Percentiles rank a stretch among this genome's conserved stretches.
Evolutionary conservation across 768 basidiomycete species (phyloP).

Genomic region (Mycena filopes): DNA sequence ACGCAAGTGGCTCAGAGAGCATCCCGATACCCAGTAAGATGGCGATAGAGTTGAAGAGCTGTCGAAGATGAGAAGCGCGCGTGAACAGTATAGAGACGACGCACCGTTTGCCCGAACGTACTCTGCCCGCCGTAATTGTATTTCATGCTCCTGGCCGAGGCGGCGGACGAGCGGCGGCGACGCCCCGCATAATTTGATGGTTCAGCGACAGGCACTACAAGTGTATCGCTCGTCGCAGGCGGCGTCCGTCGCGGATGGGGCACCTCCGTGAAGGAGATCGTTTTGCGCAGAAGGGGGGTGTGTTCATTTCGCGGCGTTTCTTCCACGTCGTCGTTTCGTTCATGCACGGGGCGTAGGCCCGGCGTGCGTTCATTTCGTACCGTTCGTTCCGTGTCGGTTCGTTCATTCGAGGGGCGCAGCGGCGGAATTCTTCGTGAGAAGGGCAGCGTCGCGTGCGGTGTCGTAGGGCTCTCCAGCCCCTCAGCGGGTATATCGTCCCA

Average conservation of each 20-base stretch:
- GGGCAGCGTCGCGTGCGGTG: conserved; percentile 20
- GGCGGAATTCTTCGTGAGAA: conserved; percentile 29
- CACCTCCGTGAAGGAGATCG: conserved; percentile 29
- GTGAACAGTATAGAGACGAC: conserved; percentile 31
- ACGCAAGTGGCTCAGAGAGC: conserved; percentile 91
- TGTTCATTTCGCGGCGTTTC: conserved; percentile 3
- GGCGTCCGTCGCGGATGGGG: conserved; percentile 28
- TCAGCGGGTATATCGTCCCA: conserved; percentile 28
- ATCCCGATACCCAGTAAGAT: conserved; percentile 91
- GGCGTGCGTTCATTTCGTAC: conserved; percentile 8
- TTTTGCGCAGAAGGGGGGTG: conserved; percentile 30
- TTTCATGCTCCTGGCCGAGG: conserved; percentile 30
- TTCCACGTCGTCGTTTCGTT: conserved; percentile 11
- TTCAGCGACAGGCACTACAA: conserved; percentile 7
- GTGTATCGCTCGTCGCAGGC: conserved; percentile 18
- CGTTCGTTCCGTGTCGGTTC: conserved; percentile 12
- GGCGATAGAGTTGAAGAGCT: conserved; percentile 93
- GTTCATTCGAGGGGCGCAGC: conserved; percentile 8
- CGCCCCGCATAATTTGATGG: background rate
- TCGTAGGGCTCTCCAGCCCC: conserved; percentile 10
- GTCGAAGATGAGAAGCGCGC: conserved; percentile 14
- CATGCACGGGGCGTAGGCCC: conserved; percentile 9
- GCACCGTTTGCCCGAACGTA: conserved; percentile 79
- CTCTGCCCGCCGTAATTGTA: conserved; percentile 62
- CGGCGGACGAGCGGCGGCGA: conserved; percentile 46